Percentiles rank a stretch among this genome's conserved stretches.
These are phyloP conservation scores for Aechmea fasciata DNA, from an alignment of 176 grass and related monocot genomes.

Conservation along the genomic window DNA sequence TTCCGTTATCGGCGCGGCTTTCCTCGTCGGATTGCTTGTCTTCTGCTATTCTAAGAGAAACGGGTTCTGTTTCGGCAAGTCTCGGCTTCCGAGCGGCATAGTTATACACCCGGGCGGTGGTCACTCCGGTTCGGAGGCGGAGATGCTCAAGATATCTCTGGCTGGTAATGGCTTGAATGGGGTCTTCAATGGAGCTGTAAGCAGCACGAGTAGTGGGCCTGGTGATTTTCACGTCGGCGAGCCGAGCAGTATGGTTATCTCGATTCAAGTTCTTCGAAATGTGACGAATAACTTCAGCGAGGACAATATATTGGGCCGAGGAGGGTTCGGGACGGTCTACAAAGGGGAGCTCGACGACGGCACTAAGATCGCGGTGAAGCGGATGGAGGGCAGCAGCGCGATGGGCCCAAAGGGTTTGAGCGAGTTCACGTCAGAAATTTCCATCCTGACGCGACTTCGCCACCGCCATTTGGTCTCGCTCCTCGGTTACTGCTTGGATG, in stretches of 20 bases:
- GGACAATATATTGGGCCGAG: constrained; percentile 19
- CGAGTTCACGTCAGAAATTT: constrained; percentile 23
- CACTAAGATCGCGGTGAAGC: constrained; percentile 25
- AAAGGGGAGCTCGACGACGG: constrained; percentile 23
- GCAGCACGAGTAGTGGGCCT: constrained; percentile 1
- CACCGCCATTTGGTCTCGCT: constrained; percentile 21
- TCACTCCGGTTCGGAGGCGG: constrained; percentile 3
- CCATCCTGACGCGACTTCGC: constrained; percentile 20
- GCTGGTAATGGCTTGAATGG: background rate
- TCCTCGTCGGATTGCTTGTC: background rate
- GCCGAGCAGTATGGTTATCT: constrained; percentile 8
- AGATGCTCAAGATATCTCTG: constrained; percentile 14
- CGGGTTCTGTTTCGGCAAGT: background rate
- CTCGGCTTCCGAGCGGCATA: background rate
- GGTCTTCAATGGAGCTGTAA: background rate
- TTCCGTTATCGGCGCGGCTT: background rate
- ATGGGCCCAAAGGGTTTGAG: constrained; percentile 2
- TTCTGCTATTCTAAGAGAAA: constrained; percentile 6
- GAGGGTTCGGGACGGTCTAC: constrained; percentile 27
- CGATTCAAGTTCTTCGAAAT: constrained; percentile 12
- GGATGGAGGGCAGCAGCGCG: constrained; percentile 12
- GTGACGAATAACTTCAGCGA: constrained; percentile 21
- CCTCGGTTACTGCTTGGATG: constrained; percentile 25
- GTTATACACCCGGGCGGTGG: background rate
- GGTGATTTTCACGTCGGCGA: constrained; percentile 15